Evolutionary conservation across 2,329 filamentous ascomycete species (phyloP).

Genomic region (Elsinoe ampelina): DNA sequence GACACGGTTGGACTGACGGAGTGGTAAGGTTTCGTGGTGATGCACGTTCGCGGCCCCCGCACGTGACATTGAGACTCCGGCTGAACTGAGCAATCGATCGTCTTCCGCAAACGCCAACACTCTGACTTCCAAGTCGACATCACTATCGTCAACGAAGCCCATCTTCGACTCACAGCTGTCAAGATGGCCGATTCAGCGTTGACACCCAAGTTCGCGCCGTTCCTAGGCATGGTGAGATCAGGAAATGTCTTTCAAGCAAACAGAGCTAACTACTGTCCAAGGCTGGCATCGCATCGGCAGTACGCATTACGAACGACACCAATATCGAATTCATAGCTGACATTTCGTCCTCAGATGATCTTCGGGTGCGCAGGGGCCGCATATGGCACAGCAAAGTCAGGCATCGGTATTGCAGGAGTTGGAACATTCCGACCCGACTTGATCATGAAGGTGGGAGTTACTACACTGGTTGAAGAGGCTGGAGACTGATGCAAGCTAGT

Average conservation of each 20-base stretch:
- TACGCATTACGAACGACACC: slow-evolving; percentile 25
- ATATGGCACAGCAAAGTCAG: slow-evolving; percentile 80
- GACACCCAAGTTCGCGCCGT: slow-evolving; percentile 74
- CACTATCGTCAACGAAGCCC: background rate
- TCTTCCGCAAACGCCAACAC: background rate
- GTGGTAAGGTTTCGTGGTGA: slow-evolving; percentile 12
- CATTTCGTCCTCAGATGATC: slow-evolving; percentile 49
- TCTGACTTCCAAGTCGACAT: background rate
- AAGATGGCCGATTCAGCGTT: slow-evolving; percentile 45
- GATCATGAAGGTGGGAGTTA: slow-evolving; percentile 73
- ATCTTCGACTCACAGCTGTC: background rate
- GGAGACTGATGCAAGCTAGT: slow-evolving; percentile 40
- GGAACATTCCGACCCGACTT: slow-evolving; percentile 77
- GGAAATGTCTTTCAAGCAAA: background rate
- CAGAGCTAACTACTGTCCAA: slow-evolving; percentile 35
- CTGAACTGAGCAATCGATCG: slow-evolving; percentile 1
- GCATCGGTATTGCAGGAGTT: slow-evolving; percentile 78
- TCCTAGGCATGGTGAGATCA: slow-evolving; percentile 71
- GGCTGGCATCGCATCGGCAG: slow-evolving; percentile 67
- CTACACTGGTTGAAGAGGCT: slow-evolving; percentile 6
- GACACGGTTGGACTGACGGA: slow-evolving; percentile 3
- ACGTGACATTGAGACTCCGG: slow-evolving; percentile 12
- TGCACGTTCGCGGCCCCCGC: slow-evolving; percentile 9
- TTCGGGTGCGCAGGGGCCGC: slow-evolving; percentile 78
- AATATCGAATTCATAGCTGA: background rate